phyloP scores from a whole-genome alignment of 2,329 filamentous ascomycete species.

The Cyclaneusma minus region DNA sequence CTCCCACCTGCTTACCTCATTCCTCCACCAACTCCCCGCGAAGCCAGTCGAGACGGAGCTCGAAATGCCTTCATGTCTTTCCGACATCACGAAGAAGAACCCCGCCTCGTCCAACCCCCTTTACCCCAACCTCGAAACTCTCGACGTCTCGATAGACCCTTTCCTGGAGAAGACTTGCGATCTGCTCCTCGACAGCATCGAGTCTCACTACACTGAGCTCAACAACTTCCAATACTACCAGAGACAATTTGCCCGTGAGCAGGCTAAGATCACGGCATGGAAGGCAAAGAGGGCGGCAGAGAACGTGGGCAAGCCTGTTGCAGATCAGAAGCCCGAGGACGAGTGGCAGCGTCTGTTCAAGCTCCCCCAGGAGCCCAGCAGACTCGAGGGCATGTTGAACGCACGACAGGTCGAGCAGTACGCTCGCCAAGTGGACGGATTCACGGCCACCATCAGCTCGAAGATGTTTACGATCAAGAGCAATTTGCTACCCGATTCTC shows the following conservation, averaged over 20 bases:
- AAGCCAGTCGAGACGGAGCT: conserved; percentile 50
- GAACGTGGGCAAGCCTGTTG: conserved; percentile 68
- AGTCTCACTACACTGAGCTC: conserved; percentile 94
- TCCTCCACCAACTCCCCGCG: conserved; percentile 79
- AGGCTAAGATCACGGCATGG: conserved; percentile 93
- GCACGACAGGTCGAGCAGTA: conserved; percentile 96
- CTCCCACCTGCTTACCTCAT: conserved; percentile 89
- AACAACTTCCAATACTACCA: conserved; percentile 98
- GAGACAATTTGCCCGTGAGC: conserved; percentile 81
- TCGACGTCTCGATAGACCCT: conserved; percentile 89
- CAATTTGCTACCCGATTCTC: conserved; percentile 47
- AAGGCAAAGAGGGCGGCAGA: conserved; percentile 93
- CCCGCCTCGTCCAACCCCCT: conserved; percentile 44
- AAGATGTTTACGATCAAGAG: conserved; percentile 97
- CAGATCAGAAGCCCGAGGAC: conserved; percentile 90
- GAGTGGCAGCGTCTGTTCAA: conserved; percentile 99
- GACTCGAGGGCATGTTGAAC: conserved; percentile 87
- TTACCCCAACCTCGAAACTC: conserved; percentile 74
- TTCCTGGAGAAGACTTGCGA: conserved; percentile 98
- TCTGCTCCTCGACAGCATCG: conserved; percentile 87
- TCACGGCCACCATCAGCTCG: conserved; percentile 76
- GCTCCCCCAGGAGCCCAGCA: conserved; percentile 84
- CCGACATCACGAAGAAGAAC: conserved; percentile 57
- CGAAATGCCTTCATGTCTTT: conserved; percentile 62
- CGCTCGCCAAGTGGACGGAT: conserved; percentile 90